Percentiles rank a stretch among this genome's conserved stretches.
Evolutionary conservation across 2,329 filamentous ascomycete species (phyloP).

Genomic region (Pyrenophora seminiperda): DNA sequence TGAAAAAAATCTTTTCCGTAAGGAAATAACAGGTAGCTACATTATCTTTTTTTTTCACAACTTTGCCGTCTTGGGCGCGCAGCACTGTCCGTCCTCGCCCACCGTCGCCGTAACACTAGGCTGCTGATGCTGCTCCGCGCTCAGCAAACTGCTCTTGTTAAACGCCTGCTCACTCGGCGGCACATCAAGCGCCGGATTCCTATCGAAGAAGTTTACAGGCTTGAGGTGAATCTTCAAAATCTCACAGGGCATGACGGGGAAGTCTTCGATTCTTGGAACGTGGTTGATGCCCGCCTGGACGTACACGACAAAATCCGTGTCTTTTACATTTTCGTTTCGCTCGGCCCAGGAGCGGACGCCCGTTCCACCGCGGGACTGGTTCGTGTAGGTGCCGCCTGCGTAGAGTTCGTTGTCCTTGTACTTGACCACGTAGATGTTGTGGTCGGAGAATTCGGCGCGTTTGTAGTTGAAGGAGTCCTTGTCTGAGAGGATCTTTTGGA

Average conservation of each 20-base stretch:
- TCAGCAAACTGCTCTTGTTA: constrained; percentile 50
- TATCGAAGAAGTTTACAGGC: constrained; percentile 64
- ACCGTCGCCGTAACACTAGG: constrained; percentile 44
- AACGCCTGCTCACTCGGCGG: constrained; percentile 58
- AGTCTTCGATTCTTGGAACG: constrained; percentile 56
- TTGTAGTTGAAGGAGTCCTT: constrained; percentile 61
- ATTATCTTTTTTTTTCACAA: too few species aligned
- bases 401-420: constrained; percentile 64
- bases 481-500: constrained; percentile 59
- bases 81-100: constrained; percentile 47
- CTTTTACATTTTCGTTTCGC: constrained; percentile 59
- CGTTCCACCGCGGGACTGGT: constrained; percentile 61
- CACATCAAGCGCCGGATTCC: constrained; percentile 65
- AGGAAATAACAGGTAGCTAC: too few species aligned
- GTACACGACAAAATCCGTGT: constrained; percentile 63
- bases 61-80: constrained; percentile 38
- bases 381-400: constrained; percentile 65
- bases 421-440: constrained; percentile 63
- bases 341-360: constrained; percentile 57
- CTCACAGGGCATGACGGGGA: constrained; percentile 53
- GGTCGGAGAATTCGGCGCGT: constrained; percentile 63
- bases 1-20: too few species aligned
- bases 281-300: constrained; percentile 65
- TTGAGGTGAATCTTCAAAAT: constrained; percentile 62
- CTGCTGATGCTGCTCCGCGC: constrained; percentile 48